Base-by-base conservation (phyloP, 495 filamentous ascomycete species). In the Trichoderma virens region DNA sequence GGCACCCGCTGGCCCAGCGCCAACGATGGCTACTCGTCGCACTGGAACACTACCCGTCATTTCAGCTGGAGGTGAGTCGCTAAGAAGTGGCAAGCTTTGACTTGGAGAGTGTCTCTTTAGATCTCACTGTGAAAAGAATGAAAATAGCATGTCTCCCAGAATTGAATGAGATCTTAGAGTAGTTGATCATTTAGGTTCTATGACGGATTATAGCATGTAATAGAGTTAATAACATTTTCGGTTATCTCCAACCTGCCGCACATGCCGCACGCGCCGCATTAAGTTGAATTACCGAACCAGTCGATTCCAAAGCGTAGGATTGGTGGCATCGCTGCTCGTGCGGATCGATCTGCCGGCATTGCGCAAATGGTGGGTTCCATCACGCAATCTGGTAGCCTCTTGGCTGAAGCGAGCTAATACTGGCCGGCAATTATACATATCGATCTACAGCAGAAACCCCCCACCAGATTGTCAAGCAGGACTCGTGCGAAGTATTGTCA, bases 11-110 rank as follows among this genome's bases (percentile, higher is more conserved):
- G 84, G 85, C 3, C 85, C 83, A 1, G 82, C 76, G 11, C 85
- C 83, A 65, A 87, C 85, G 5, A 87, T 76, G 23, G 84, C 85
- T 13, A 86, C 77, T 25, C 79, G 75, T 69, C 82, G 84, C 30
- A 79, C 67, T 7, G 68, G 66, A n/a, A 54, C 65, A 25, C 71
- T 73, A 71, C 65, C 9, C 60, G 71, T 64, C 16, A 13, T 16
- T n/a, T 39, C 1, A 39, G 23, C 9, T 9, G 41, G 11, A 31
- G 23, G 14, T 31, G 9, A 1, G 7, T 16, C 6, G 45, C 25
- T 11, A 13, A 35, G 38, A 34, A 56, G 1, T 14, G 2, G 20
- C 13, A 27, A 51, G 14, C 25, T 25, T 38, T 7, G n/a, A 43
- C 13, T 20, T 20, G 6, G 3, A 25, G 18, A 51, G 23, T n/a